Base-by-base conservation (phyloP, 352 stramenopile genomes). In the Globisporangium heterothallicum region DNA sequence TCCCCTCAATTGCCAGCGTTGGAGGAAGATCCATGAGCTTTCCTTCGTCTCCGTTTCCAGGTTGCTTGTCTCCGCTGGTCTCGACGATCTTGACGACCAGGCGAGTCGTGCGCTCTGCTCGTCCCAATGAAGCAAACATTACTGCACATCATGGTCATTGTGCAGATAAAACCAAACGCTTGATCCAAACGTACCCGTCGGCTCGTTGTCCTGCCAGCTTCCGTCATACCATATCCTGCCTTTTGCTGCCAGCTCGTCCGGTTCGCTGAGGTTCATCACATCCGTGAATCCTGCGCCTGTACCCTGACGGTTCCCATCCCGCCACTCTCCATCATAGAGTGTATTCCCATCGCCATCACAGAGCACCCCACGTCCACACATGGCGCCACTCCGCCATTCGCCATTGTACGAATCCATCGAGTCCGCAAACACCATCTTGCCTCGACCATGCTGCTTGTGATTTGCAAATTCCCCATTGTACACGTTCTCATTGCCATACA, bases 261-360 rank as follows among this genome's bases (percentile, higher is more conserved):
- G 9, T 8, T 40, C 42, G 36, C 56, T n/a, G 26, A n/a, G 32
- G 1, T 14, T 19, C 13, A 26, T 13, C 5, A 9, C 32, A 19
- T 47, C 40, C 19, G 50, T 29, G 45, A 52, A 10, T 1, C 53
- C 53, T 35, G 21, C 21, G 0, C 74, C 74, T 3, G 41, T 13
- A 4, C 74, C 71, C 21, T 69, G 24, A 4, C 71, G 71, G 8
- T 66, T 45, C 13, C 66, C 66, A 34, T 59, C 46, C 6, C 49
- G 42, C 73, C 76, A 87, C 21, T 50, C 48, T n/a, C 72, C 73
- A 14, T 87, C 64, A 32, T 83, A 86, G 1, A 81, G 27, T 16
- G 22, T 19, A 18, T 43, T 49, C 0, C 56, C 64, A 0, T 35
- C 7, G 1, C 21, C 0, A 41, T 66, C 57, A 6, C 44, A 49